Base-by-base conservation (phyloP, 768 basidiomycete species). In the Pulveroboletus sp. region DNA sequence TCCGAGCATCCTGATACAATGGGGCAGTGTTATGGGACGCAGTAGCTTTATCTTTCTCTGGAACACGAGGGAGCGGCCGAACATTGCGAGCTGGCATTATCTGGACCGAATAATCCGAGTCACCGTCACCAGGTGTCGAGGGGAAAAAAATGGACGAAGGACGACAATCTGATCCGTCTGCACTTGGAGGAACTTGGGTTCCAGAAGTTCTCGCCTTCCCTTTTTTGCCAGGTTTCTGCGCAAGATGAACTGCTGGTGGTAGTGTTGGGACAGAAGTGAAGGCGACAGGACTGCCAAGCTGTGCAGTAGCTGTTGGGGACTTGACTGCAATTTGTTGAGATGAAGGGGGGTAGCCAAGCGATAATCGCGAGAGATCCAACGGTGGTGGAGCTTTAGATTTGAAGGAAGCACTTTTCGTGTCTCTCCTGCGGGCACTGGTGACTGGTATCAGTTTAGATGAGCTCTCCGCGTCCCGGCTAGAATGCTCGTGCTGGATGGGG, bases 21-120 rank as follows among this genome's bases (percentile, higher is more conserved):
- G 23, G 26, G 39, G 27, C 29, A 23, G 31, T 14, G 11, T 13
- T 30, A 3, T 17, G 23, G 20, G 51, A 37, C 13, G 19, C 34
- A 7, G 20, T 20, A 3, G 49, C 16, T n/a, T 45, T 17, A 26
- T 36, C 31, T 32, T 56, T 61, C 7, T 38, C 39, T 14, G 50
- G 51, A 22, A 50, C 10, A n/a, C 11, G 43, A 8, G 65, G 44
- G 31, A 57, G 43, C 14, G 48, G 49, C 26, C 53, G 41, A 29
- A 58, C 30, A 24, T 32, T 43, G 40, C 29, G 12, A 29, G 42
- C 16, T 11, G 37, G 29, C 30, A 39, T 16, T 35, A 44, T 23
- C 42, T 53, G 50, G 38, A 35, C 49, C 11, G 26, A 43, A 43
- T 45, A 43, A 20, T 47, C 39, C 29, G 47, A 52, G 16, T 44